Conservation (phyloP, 768 basidiomycete genomes). For the Tylopilus felleus region DNA sequence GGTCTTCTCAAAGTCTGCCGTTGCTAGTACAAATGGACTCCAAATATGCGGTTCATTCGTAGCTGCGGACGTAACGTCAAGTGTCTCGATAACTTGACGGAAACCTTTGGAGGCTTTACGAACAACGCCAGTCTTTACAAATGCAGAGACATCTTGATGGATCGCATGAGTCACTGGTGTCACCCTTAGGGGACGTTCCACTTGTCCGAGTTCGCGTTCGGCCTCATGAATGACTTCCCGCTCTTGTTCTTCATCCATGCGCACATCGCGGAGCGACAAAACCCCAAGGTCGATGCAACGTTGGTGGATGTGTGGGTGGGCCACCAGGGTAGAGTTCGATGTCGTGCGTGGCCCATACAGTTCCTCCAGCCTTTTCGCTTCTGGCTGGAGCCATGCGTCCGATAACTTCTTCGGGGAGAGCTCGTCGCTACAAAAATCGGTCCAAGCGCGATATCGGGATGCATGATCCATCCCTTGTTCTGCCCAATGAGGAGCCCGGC, state of each 20-base stretch:
- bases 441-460: constrained; percentile 18
- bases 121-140: constrained; percentile 32
- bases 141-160: constrained; percentile 16
- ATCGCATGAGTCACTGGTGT: constrained; percentile 21
- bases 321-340: background rate
- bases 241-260: constrained; percentile 49
- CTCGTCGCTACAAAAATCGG: constrained; percentile 1
- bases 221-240: constrained; percentile 44
- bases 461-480: constrained; percentile 34
- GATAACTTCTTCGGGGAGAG: constrained; percentile 1
- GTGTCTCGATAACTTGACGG: constrained; percentile 9
- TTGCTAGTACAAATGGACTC: constrained; percentile 17
- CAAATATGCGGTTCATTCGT: constrained; percentile 22
- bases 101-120: constrained; percentile 18
- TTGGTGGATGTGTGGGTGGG: constrained; percentile 7
- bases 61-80: constrained; percentile 5
- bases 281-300: constrained; percentile 20
- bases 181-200: constrained; percentile 34
- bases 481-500: constrained; percentile 40
- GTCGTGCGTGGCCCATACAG: constrained; percentile 27
- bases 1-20: constrained; percentile 15
- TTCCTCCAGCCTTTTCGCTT: constrained; percentile 36
- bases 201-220: constrained; percentile 40
- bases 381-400: constrained; percentile 39
- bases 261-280: constrained; percentile 10